A percentile compares a stretch with the other conserved stretches of the same genome.
phyloP scores from a whole-genome alignment of 345 rosid genomes.

The Citrus glauca region DNA sequence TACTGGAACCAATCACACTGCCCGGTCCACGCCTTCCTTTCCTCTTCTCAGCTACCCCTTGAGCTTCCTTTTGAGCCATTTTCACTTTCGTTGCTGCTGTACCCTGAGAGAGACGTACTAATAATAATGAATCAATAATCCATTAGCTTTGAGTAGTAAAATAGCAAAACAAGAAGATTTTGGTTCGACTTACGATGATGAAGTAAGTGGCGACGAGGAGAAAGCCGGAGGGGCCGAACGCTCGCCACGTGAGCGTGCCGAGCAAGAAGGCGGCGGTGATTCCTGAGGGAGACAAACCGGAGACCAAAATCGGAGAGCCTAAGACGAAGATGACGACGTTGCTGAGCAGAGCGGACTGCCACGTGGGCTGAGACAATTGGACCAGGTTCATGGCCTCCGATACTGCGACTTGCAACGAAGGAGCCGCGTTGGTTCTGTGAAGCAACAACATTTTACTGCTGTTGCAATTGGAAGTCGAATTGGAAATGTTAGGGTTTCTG shows the following conservation, averaged over 20 bases:
- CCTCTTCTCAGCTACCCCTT: slow-evolving; percentile 92
- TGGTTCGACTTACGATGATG: slow-evolving; percentile 38
- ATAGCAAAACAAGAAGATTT: no score
- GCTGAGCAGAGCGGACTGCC: slow-evolving; percentile 78
- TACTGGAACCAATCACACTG: slow-evolving; percentile 97
- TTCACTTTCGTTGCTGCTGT: slow-evolving; percentile 92
- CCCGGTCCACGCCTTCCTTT: slow-evolving; percentile 96
- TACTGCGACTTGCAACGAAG: slow-evolving; percentile 38
- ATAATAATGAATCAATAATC: slow-evolving; percentile 1
- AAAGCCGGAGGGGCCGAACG: slow-evolving; percentile 81
- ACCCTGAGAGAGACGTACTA: slow-evolving; percentile 48
- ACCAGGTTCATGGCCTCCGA: slow-evolving; percentile 51
- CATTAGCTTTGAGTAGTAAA: slow-evolving; percentile 1
- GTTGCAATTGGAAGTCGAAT: not conserved
- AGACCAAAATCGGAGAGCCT: slow-evolving; percentile 71
- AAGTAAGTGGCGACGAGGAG: slow-evolving; percentile 84
- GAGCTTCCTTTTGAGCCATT: slow-evolving; percentile 95
- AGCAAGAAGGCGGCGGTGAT: slow-evolving; percentile 82
- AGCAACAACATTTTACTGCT: slow-evolving; percentile 21
- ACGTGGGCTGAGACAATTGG: slow-evolving; percentile 63
- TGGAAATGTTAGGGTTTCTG: not conserved
- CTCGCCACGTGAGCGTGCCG: slow-evolving; percentile 94
- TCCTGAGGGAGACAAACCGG: slow-evolving; percentile 79
- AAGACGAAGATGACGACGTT: slow-evolving; percentile 68
- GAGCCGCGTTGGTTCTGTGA: slow-evolving; percentile 26